These are phyloP conservation scores for Saturnispora sekii DNA, from an alignment of 805 yeast species.

Conservation along the genomic window DNA sequence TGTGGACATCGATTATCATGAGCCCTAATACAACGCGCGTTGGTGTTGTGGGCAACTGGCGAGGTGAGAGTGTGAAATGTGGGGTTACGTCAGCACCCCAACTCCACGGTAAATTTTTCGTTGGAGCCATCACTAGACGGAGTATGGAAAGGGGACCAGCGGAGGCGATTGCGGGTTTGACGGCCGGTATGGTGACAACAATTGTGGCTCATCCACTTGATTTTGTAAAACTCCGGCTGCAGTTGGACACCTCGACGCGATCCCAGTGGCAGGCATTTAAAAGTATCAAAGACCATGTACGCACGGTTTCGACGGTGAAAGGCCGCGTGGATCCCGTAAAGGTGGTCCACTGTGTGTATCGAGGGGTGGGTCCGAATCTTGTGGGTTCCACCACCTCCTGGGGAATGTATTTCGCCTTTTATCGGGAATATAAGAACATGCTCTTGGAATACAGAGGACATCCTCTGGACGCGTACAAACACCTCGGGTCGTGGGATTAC, in stretches of 20 bases:
- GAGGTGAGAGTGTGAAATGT: too few relatives aligned
- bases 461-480: constrained; percentile 22
- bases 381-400: constrained; percentile 82
- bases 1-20: too few relatives aligned
- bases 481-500: constrained; percentile 36
- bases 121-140: neutral
- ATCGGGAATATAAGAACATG: constrained; percentile 46
- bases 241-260: constrained; percentile 38
- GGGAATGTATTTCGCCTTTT: constrained; percentile 78
- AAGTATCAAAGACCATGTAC: constrained; percentile 16
- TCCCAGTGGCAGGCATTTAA: constrained; percentile 24
- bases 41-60: too few relatives aligned
- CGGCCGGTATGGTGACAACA: constrained; percentile 78
- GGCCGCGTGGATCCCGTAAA: constrained; percentile 7
- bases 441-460: constrained; percentile 6
- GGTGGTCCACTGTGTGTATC: constrained; percentile 34
- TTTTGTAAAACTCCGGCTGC: constrained; percentile 72
- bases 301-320: constrained; percentile 8
- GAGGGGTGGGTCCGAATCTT: constrained; percentile 75
- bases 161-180: constrained; percentile 48
- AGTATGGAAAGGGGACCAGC: constrained; percentile 10
- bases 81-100: too few relatives aligned
- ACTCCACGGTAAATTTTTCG: too few relatives aligned
- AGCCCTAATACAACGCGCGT: too few relatives aligned
- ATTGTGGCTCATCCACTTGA: constrained; percentile 83